Evolutionary conservation across 2,329 filamentous ascomycete genomes (phyloP), one percentile per base, ranked within the genome.

Genomic region (Ophiocordyceps polyrhachis-furcata): DNA sequence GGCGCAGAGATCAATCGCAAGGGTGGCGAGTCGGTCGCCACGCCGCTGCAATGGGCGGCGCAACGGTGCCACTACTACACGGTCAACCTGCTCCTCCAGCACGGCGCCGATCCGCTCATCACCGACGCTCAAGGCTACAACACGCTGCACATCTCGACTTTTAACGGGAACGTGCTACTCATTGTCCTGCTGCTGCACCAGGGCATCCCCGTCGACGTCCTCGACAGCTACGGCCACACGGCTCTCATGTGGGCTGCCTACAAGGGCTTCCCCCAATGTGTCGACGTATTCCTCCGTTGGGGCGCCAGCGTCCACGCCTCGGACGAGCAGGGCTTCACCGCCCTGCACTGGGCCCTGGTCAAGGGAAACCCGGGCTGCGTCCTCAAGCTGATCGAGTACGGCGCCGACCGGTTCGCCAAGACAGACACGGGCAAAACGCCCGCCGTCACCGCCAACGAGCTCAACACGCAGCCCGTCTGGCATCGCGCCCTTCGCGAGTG

Each of bases 191-290:
- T 98, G 8, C 73, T 98, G 21, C 91, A 98, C 64, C 88, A 95
- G 58, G 87, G 91, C 57, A 91, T 98, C 48, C 85, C 87, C 15
- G 86, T 98, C 49, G 91, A 98, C 58, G 83, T 91, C 6, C 72
- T 81, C 44, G 91, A 98, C 63, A 76, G 77, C 43, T 89, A 87
- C 58, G 86, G 88, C 6, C 93, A 98, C 62, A 96, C 91, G 1
- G 82, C 81, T 48, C 71, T 98, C 49, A 98, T 98, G 91, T 98
- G 91, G 91, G 86, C 91, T 17, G 89, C 89, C 15, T 98, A 98
- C 68, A 98, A 98, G 63, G 91, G 93, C 32, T 95, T 81, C 58
- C 85, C 89, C 0, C 79, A 82, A 42, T 93, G 86, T 54, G 89
- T 96, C 42, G 91, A 96, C 58, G 62, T 96, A 40, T 89, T 94